Conservation (phyloP, 352 stramenopile species). For the Lagenidium sp. region DNA sequence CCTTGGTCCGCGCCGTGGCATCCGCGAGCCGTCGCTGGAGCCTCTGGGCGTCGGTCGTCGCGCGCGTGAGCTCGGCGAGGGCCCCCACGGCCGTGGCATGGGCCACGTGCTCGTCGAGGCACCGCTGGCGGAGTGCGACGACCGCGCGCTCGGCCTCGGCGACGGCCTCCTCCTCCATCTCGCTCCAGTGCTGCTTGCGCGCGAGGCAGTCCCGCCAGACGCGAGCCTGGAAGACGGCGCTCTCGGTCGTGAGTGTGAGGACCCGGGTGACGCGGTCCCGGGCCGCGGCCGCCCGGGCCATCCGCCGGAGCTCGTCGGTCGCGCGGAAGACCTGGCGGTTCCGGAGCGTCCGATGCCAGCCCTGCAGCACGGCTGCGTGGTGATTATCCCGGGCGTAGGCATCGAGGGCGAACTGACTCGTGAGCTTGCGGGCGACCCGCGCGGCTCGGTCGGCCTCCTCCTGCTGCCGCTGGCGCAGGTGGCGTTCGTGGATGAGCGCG, state of each 20-base stretch:
- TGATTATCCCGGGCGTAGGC: conserved; percentile 26
- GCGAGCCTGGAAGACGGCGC: conserved; percentile 53
- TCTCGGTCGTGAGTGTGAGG: conserved; percentile 21
- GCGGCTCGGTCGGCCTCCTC: conserved; percentile 53
- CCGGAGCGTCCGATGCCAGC: conserved; percentile 50
- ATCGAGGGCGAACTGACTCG: conserved; percentile 43
- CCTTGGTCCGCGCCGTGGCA: conserved; percentile 28
- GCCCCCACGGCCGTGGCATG: conserved; percentile 24
- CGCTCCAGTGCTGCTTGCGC: conserved; percentile 25
- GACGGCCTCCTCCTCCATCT: conserved; percentile 31
- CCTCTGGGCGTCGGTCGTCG: conserved; percentile 23
- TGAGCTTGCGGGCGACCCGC: conserved; percentile 48
- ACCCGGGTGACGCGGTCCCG: conserved; percentile 21
- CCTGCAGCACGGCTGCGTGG: conserved; percentile 39
- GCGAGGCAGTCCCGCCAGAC: conserved; percentile 65
- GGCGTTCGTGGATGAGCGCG: conserved; percentile 26
- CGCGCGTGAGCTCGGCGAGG: conserved; percentile 20
- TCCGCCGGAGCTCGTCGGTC: conserved; percentile 14
- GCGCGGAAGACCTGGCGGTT: conserved; percentile 48
- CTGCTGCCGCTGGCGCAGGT: conserved; percentile 28
- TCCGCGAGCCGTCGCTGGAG: conserved; percentile 14
- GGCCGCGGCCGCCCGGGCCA: conserved; percentile 14
- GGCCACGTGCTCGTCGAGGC: conserved; percentile 30
- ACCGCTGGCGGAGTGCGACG: conserved; percentile 29
- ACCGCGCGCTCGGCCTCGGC: conserved; percentile 34